Conservation (phyloP, 2,329 filamentous ascomycete genomes). For the Paraconiothyrium brasiliense region DNA sequence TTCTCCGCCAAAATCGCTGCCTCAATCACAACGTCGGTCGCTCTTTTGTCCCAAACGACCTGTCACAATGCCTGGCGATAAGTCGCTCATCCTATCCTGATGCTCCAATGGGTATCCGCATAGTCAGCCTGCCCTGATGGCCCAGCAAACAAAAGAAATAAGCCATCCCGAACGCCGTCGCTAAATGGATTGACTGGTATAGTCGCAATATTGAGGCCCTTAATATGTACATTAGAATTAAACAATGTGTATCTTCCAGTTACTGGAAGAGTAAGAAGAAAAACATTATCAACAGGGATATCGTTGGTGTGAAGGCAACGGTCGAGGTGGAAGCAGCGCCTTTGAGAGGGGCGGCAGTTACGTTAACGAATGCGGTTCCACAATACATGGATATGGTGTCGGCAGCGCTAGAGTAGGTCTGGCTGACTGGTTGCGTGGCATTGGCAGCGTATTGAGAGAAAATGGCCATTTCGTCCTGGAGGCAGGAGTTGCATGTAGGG, state of each 20-base stretch:
- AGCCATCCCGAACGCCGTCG: constrained; percentile 44
- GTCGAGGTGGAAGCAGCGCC: constrained; percentile 34
- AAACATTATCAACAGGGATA: constrained; percentile 48
- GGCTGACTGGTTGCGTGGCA: constrained; percentile 70
- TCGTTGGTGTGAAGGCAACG: constrained; percentile 37
- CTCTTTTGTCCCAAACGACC: constrained; percentile 14
- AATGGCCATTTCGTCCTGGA: constrained; percentile 82
- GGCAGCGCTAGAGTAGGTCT: constrained; percentile 77
- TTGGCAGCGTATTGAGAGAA: constrained; percentile 76
- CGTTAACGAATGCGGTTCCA: constrained; percentile 64
- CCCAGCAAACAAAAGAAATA: constrained; percentile 25
- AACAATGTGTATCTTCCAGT: constrained; percentile 22
- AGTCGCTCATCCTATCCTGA: constrained; percentile 22
- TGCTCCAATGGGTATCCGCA: constrained; percentile 32
- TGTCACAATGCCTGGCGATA: constrained; percentile 12
- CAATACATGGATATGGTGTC: constrained; percentile 74
- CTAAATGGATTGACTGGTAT: constrained; percentile 42
- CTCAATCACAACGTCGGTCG: constrained; percentile 12
- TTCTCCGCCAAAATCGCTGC: constrained; percentile 3
- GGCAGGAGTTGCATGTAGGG: constrained; percentile 80
- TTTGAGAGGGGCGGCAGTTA: constrained; percentile 56
- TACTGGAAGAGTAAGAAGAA: constrained; percentile 45
- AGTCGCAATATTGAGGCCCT: constrained; percentile 28
- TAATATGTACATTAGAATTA: constrained; percentile 34
- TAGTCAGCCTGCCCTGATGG: constrained; percentile 18